A percentile compares a stretch with the other conserved stretches of the same genome.
These are phyloP conservation scores for Flaveria sonorensis DNA, from an alignment of 129 eudicot genomes.

Conservation along the genomic window DNA sequence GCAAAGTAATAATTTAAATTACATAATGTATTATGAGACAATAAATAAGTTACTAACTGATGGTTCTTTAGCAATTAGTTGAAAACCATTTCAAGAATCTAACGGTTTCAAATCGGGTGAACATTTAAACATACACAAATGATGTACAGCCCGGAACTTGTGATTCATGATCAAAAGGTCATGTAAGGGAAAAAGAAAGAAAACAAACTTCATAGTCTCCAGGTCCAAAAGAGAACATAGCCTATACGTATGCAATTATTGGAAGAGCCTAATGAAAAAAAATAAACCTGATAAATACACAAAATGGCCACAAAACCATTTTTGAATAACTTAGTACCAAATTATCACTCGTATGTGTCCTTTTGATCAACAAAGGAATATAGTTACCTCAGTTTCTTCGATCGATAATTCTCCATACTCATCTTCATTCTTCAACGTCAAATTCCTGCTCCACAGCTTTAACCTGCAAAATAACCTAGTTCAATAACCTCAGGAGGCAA, in stretches of 20 bases:
- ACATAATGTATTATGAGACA: too few species aligned
- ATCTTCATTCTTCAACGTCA: conserved; percentile 54
- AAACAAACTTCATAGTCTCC: conserved; percentile 1
- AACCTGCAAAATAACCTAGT: conserved; percentile 45
- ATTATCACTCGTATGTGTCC: neutral
- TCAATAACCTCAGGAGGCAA: conserved; percentile 10
- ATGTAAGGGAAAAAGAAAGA: neutral
- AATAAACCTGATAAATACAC: conserved; percentile 6
- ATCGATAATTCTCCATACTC: conserved; percentile 52
- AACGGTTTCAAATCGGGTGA: too few species aligned
- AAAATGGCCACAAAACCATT: conserved; percentile 16
- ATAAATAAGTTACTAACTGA: too few species aligned
- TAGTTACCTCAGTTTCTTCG: conserved; percentile 34
- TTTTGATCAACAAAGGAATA: conserved; percentile 22
- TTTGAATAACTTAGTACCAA: neutral
- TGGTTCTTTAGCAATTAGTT: too few species aligned
- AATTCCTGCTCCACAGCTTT: conserved; percentile 89
- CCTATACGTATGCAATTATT: conserved; percentile 11
- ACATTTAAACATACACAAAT: too few species aligned
- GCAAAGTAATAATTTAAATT: too few species aligned
- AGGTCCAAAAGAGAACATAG: conserved; percentile 1
- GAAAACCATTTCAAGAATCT: too few species aligned
- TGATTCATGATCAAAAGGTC: conserved; percentile 9
- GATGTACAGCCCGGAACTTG: neutral
- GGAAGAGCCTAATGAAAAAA: neutral